Base-by-base conservation (phyloP, 1,139 yeast genomes). In the Pichia sp. region DNA sequence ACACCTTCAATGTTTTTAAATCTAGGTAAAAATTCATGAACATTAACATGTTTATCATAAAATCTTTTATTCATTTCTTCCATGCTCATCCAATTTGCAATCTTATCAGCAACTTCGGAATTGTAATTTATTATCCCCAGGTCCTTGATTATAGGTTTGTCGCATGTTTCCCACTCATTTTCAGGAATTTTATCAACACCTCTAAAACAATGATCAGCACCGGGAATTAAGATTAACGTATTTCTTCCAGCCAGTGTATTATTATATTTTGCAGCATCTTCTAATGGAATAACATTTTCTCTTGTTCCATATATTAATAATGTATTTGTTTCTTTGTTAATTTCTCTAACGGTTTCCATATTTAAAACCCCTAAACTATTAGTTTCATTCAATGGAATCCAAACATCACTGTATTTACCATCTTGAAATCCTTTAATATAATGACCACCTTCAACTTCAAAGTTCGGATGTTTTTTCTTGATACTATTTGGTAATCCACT, bases 151-250 rank as follows among this genome's bases (percentile, higher is more conserved):
- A 76, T 47, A 0, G 86, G 86, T 4, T 56, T 50, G 0, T 72
- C 60, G 10, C 52, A 55, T 6, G 55, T 46, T 39, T 66, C 69
- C 20, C 57, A 58, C 10, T 60, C 55, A 37, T 65, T 70, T 58
- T 59, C 48, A 68, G 51, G 69, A 22, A 58, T 61, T 12, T 39
- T 40, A 3, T 58, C 57, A 2, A 59, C 56, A 0, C 94, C 92
- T 57, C 73, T 82, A 57, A 75, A 89, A 57, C 86, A 85, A 62
- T 90, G 97, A 59, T 87, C 92, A 0, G 95, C 96, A 39, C 69
- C 70, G 0, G 76, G 74, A 10, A 90, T 67, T 24, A 87, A 62
- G 37, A 71, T 69, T 46, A 87, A 66, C 10, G 71, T 66, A 56
- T 85, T 92, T 25, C 80, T 70, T 1, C 75, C 77, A 33, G 68